These are phyloP conservation scores for Verticillium tricorpus DNA, from an alignment of 2,329 filamentous ascomycete species.

Conservation along the genomic window DNA sequence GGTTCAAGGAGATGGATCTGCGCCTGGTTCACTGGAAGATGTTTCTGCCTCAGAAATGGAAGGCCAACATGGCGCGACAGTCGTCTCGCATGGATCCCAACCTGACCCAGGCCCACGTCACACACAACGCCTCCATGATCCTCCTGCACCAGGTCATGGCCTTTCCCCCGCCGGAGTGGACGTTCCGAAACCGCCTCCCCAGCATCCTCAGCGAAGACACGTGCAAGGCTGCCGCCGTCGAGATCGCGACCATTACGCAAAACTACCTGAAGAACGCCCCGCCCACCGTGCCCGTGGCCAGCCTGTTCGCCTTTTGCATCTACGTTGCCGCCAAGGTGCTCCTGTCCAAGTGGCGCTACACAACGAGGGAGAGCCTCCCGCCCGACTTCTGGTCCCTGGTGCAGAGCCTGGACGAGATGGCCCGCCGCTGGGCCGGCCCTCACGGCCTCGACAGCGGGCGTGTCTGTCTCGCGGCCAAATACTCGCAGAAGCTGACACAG, in stretches of 20 bases:
- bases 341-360: slow-evolving; percentile 24
- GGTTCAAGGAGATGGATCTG: slow-evolving; percentile 40
- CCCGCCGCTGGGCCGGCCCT: slow-evolving; percentile 15
- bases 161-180: slow-evolving; percentile 30
- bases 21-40: slow-evolving; percentile 37
- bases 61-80: slow-evolving; percentile 24
- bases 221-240: slow-evolving; percentile 34
- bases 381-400: slow-evolving; percentile 19
- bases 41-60: slow-evolving; percentile 33
- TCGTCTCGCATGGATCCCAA: slow-evolving; percentile 38
- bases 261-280: slow-evolving; percentile 33
- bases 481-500: slow-evolving; percentile 11
- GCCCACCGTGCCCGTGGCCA: slow-evolving; percentile 17
- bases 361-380: slow-evolving; percentile 12
- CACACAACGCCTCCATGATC: slow-evolving; percentile 42
- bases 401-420: slow-evolving; percentile 16
- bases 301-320: slow-evolving; percentile 37
- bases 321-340: slow-evolving; percentile 36
- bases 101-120: slow-evolving; percentile 40
- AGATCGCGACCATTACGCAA: slow-evolving; percentile 35
- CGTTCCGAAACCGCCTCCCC: slow-evolving; percentile 28
- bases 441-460: neutral
- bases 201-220: slow-evolving; percentile 37
- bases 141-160: slow-evolving; percentile 41
- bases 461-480: slow-evolving; percentile 10